These are phyloP conservation scores for Ustilago crameri DNA, from an alignment of 1,284 basidiomycete genomes.

Conservation along the genomic window DNA sequence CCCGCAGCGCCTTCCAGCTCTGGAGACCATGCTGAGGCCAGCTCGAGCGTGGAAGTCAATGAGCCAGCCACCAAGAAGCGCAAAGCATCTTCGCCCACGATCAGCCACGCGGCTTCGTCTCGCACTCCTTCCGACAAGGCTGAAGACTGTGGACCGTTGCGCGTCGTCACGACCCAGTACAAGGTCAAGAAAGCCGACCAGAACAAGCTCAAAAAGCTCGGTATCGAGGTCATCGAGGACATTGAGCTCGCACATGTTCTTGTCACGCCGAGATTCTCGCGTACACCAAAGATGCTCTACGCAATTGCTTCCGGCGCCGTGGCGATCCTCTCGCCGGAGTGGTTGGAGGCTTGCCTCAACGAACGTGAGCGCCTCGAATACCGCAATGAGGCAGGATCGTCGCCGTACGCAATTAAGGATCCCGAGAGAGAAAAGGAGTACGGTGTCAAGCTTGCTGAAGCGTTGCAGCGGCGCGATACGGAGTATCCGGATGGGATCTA, in stretches of 20 bases:
- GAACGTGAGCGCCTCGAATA: slow-evolving; percentile 5
- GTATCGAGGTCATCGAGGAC: slow-evolving; percentile 34
- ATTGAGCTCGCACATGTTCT: slow-evolving; percentile 42
- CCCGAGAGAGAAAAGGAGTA: slow-evolving; percentile 30
- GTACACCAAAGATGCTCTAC: slow-evolving; percentile 47
- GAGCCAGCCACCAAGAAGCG: not conserved
- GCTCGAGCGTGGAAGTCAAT: not conserved
- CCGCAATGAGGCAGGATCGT: not conserved
- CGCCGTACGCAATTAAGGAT: slow-evolving; percentile 13
- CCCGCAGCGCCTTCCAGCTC: not conserved
- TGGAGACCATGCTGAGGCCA: slow-evolving; percentile 1
- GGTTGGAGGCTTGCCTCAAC: slow-evolving; percentile 34
- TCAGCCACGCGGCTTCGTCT: not conserved
- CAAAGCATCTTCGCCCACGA: not conserved
- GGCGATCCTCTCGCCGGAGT: slow-evolving; percentile 34
- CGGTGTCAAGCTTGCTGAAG: slow-evolving; percentile 24
- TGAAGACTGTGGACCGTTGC: not conserved
- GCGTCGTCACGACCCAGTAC: slow-evolving; percentile 37
- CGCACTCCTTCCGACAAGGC: not conserved
- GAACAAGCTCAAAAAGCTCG: slow-evolving; percentile 21
- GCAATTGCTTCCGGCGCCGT: slow-evolving; percentile 38
- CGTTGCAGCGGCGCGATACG: slow-evolving; percentile 19
- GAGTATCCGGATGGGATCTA: slow-evolving; percentile 27
- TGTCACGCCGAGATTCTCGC: slow-evolving; percentile 40
- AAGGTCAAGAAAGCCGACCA: slow-evolving; percentile 33